A percentile compares a stretch with the other conserved stretches of the same genome.
phyloP scores from a whole-genome alignment of 2,329 filamentous ascomycete genomes.

The Pseudohalonectria lignicola region DNA sequence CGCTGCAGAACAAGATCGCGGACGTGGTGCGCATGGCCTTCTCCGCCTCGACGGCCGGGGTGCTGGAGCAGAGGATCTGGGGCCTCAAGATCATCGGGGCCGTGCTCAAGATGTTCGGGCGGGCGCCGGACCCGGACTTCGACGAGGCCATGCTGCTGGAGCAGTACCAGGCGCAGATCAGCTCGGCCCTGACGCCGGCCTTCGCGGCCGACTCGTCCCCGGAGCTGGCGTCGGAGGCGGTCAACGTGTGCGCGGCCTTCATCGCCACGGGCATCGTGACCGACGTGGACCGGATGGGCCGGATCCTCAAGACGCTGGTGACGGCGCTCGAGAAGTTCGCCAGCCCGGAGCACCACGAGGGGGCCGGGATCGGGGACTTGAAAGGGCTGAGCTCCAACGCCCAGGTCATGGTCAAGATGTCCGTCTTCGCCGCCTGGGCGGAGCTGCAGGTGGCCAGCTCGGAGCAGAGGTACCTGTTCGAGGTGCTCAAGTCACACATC shows the following conservation, averaged over 20 bases:
- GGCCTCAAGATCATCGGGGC: conserved; percentile 91
- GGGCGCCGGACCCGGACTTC: conserved; percentile 91
- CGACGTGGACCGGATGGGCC: conserved; percentile 96
- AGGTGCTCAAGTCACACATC: conserved; percentile 84
- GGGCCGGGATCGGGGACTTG: conserved; percentile 82
- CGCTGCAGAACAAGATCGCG: conserved; percentile 72
- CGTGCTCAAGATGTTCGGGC: conserved; percentile 90
- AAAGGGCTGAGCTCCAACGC: conserved; percentile 91
- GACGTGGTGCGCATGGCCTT: conserved; percentile 96
- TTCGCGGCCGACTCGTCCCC: conserved; percentile 94
- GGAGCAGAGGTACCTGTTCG: conserved; percentile 79
- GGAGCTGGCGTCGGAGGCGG: conserved; percentile 87
- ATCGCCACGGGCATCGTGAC: conserved; percentile 96
- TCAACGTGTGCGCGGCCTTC: conserved; percentile 96
- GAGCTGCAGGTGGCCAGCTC: conserved; percentile 90
- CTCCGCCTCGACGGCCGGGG: conserved; percentile 88
- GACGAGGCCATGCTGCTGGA: conserved; percentile 93
- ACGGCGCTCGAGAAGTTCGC: conserved; percentile 88
- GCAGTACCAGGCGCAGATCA: conserved; percentile 97
- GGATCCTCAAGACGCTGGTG: conserved; percentile 88
- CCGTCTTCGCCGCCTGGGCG: conserved; percentile 94
- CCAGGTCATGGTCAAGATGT: conserved; percentile 97
- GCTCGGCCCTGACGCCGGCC: conserved; percentile 88
- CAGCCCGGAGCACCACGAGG: conserved; percentile 64
- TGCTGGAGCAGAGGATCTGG: conserved; percentile 80